Evolutionary conservation across 768 basidiomycete genomes (phyloP).

Genomic region (Suillus paluster): DNA sequence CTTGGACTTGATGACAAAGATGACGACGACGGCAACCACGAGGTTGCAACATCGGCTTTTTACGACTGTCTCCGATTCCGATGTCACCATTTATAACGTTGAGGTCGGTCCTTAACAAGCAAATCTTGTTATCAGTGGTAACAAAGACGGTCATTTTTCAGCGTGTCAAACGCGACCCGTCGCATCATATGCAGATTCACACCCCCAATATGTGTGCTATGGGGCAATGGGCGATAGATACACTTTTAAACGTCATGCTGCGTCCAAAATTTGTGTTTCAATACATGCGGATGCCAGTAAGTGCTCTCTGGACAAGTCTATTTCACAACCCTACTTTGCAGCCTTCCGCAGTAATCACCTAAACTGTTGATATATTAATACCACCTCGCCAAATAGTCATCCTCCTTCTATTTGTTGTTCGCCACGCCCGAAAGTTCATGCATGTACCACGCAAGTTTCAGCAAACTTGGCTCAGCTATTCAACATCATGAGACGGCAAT

Average conservation of each 20-base stretch:
- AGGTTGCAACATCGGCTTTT: not conserved
- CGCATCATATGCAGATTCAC: conserved; percentile 19
- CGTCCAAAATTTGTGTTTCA: conserved; percentile 26
- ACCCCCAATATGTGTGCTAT: conserved; percentile 58
- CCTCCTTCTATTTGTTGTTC: conserved; percentile 7
- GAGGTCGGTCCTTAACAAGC: conserved; percentile 6
- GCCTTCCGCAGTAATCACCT: conserved; percentile 27
- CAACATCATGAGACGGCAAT: conserved; percentile 19
- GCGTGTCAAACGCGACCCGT: conserved; percentile 7
- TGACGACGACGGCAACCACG: conserved; percentile 4
- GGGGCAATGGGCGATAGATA: conserved; percentile 17
- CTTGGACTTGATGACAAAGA: conserved; percentile 11
- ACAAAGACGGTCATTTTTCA: conserved; percentile 12
- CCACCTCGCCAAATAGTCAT: conserved; percentile 75
- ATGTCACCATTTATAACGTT: not conserved
- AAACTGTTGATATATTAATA: conserved; percentile 88
- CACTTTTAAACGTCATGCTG: conserved; percentile 35
- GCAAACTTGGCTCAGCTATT: conserved; percentile 28
- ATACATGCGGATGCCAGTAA: conserved; percentile 31
- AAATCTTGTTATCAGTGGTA: not conserved
- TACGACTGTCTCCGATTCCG: not conserved
- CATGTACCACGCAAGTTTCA: conserved; percentile 24
- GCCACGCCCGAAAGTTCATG: not conserved
- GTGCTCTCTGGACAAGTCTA: conserved; percentile 40
- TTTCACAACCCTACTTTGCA: conserved; percentile 40